Base-by-base conservation (phyloP, 805 yeast genomes). In the Candida argentea region DNA sequence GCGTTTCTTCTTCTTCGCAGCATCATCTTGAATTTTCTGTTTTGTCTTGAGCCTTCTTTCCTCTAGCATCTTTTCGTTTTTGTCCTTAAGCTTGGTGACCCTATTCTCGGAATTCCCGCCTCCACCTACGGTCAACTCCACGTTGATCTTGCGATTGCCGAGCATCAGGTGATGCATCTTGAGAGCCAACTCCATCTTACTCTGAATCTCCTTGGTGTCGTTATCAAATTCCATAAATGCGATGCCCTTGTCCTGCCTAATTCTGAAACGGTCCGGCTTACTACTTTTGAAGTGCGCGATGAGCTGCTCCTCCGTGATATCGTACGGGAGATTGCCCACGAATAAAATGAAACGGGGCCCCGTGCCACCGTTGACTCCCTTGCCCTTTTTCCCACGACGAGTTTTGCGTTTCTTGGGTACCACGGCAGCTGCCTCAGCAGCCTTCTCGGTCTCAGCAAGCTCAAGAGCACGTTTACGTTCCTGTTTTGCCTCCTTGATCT, bases 81-180 rank as follows among this genome's bases (percentile, higher is more conserved):
- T 89, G 27, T 68, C 70, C 45, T 73, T 72, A 42, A 91, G 66
- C 55, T 91, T 91, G 31, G 70, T 30, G 20, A 72, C 42, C 45
- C 93, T 61, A 23, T 60, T 65, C 33, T 67, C 59, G 6, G 93
- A 76, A 50, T 89, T 89, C 32, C 96, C 96, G 26, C 98, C 98
- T 23, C 98, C 98, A 32, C 98, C 98, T 28, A 85, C 98, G 2
- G 97, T 91, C 43, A 91, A 66, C 52, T 91, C 98, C 20, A 91
- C 96, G 47, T 91, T 91, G 46, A 91, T 87, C 50, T 77, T 84
- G 40, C 95, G 67, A 24, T 69, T 66, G 32, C 72, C 67, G 38
- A 89, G 49, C 6, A 61, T 43, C 3, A 89, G 66, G 53, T 84
- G 94, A 52, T 91, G 95, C 64, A 82, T 70, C 37, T 79, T 64